Base-by-base conservation (phyloP, 768 basidiomycete species). In the Clavaria fumosa region DNA sequence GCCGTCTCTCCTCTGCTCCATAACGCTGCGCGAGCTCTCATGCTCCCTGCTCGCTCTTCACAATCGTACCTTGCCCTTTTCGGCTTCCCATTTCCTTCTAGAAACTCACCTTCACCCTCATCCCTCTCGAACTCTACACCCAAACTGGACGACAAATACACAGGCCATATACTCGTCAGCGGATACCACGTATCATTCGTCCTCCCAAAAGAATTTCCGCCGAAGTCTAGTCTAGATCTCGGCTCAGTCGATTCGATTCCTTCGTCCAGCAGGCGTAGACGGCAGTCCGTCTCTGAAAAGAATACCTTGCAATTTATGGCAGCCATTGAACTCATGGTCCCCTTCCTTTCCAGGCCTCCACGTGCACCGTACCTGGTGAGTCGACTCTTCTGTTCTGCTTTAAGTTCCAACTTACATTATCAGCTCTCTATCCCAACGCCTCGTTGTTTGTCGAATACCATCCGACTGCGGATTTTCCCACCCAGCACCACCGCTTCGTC, bases 361-460 rank as follows among this genome's bases (percentile, higher is more conserved):
- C 64, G 69, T 41, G 72, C 72, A 22, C 83, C 83, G n/a, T 86
- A 71, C 56, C 58, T 83, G 45, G 82, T 82, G 45, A 28, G 70
- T 57, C 14, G 4, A 20, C 34, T 33, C 18, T 20, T 10, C 35
- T 37, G 28, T 32, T 31, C 11, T 14, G 12, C 15, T 5, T 20
- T 35, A 5, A 6, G 19, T 14, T 20, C n/a, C 18, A 10, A 7
- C 30, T 5, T 26, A 22, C 30, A 15, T 32, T 33, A 15, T 32
- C 44, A 85, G 82, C 63, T 86, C 38, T 73, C 79, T 2, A 75
- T 86, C 35, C 82, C 83, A 3, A 69, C 72, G 7, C 82, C 83
- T 7, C 72, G 79, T 21, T 86, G 83, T 47, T 57, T 86, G 23
- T 77, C 78, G 40, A 86, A 86, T 45, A 68, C 70, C 42, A 68